These are phyloP conservation scores for Phytopythium kandeliae DNA, from an alignment of 352 stramenopile species.

Conservation along the genomic window DNA sequence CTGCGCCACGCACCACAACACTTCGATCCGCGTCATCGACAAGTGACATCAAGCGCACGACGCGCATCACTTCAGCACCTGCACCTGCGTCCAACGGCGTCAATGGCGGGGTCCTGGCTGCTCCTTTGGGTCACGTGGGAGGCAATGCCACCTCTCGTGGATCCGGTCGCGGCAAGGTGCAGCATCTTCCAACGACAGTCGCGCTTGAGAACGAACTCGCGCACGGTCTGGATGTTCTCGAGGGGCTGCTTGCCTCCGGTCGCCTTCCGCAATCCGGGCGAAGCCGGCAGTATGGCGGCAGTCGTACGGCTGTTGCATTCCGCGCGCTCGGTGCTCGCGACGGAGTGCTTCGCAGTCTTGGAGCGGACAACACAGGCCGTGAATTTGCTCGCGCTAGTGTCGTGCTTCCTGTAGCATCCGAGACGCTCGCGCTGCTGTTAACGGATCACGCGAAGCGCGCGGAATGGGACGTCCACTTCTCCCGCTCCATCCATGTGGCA, in stretches of 20 bases:
- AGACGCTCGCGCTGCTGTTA: slow-evolving; percentile 58
- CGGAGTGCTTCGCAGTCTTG: slow-evolving; percentile 60
- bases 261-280: neutral
- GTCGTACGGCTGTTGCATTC: slow-evolving; percentile 43
- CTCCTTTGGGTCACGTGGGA: neutral
- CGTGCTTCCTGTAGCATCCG: slow-evolving; percentile 57
- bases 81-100: slow-evolving; percentile 3
- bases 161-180: slow-evolving; percentile 27
- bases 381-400: slow-evolving; percentile 56
- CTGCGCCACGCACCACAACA: neutral
- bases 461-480: slow-evolving; percentile 81
- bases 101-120: neutral
- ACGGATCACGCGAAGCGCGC: slow-evolving; percentile 57
- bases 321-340: slow-evolving; percentile 43
- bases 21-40: slow-evolving; percentile 5
- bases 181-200: slow-evolving; percentile 64
- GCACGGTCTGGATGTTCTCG: slow-evolving; percentile 55
- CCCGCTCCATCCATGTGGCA: slow-evolving; percentile 47
- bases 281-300: slow-evolving; percentile 3
- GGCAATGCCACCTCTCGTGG: slow-evolving; percentile 10
- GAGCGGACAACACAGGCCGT: slow-evolving; percentile 30
- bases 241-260: slow-evolving; percentile 42
- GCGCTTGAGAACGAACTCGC: slow-evolving; percentile 73
- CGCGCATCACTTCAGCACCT: slow-evolving; percentile 19
- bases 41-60: slow-evolving; percentile 13